A percentile compares a stretch with the other conserved stretches of the same genome.
Evolutionary conservation across 2,329 filamentous ascomycete genomes (phyloP).

Genomic region (Apiospora sp.): DNA sequence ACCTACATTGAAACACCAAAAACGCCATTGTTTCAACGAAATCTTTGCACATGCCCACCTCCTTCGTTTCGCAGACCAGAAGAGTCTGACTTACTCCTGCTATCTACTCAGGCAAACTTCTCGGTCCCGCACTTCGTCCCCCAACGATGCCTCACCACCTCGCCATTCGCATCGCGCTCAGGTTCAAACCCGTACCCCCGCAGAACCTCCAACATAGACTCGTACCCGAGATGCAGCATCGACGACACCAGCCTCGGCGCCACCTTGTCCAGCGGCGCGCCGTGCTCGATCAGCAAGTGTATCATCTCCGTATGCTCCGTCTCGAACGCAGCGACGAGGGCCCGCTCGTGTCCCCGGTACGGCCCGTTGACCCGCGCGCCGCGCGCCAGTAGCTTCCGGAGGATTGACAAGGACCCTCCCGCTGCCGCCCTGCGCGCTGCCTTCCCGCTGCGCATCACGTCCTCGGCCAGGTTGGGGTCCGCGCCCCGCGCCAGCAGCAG

Average conservation of each 20-base stretch:
- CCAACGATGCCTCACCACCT: neutral
- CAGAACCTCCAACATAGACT: neutral
- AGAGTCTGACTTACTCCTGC: too few species aligned
- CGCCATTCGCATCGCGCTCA: neutral
- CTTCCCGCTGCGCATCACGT: neutral
- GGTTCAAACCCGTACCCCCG: neutral
- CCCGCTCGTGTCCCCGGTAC: neutral
- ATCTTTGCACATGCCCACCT: too few species aligned
- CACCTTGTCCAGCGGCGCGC: neutral
- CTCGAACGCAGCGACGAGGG: neutral
- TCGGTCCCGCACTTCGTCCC: neutral
- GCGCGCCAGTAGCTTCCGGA: neutral
- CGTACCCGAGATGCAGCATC: neutral
- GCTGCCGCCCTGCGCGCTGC: too few species aligned
- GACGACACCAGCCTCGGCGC: neutral
- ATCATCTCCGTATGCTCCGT: neutral
- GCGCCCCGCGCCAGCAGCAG: conserved; percentile 3
- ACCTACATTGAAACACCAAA: too few species aligned
- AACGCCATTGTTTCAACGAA: too few species aligned
- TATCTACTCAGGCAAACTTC: neutral
- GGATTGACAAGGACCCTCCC: neutral
- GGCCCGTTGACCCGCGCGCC: neutral
- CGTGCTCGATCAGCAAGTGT: neutral
- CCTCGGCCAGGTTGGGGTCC: neutral
- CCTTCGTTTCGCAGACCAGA: too few species aligned